Evolutionary conservation across 2,329 filamentous ascomycete species (phyloP).

Genomic region (Falciphora oryzae): DNA sequence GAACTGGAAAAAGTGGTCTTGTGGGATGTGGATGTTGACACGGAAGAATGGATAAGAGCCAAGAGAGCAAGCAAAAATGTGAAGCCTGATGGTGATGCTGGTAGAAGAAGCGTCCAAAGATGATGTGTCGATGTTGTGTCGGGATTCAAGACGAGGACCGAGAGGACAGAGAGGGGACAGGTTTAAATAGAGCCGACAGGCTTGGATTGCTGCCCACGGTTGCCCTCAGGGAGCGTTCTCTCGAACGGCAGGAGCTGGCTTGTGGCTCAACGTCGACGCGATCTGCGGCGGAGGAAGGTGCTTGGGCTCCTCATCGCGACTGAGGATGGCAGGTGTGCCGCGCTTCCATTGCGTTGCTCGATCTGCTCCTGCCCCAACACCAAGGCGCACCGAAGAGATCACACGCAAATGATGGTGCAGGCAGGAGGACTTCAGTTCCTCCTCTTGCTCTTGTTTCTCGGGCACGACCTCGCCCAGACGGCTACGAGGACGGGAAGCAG

Average conservation of each 20-base stretch:
- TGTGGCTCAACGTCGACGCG: neutral
- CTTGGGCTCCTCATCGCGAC: neutral
- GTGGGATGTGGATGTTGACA: neutral
- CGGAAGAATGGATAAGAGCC: conserved; percentile 2
- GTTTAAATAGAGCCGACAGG: neutral
- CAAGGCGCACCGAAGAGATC: too few species aligned
- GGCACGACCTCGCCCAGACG: too few species aligned
- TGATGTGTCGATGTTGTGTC: neutral
- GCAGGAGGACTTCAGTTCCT: too few species aligned
- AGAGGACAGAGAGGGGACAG: neutral
- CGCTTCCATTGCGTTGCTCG: neutral
- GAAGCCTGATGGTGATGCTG: neutral
- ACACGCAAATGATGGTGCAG: too few species aligned
- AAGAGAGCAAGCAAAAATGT: neutral
- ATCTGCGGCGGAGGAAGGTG: neutral
- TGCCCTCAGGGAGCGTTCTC: neutral
- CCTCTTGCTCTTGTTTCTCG: too few species aligned
- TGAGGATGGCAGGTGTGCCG: neutral
- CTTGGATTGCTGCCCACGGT: neutral
- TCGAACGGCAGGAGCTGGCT: neutral
- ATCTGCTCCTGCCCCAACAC: neutral
- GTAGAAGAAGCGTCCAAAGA: neutral
- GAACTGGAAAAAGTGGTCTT: neutral
- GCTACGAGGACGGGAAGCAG: too few species aligned
- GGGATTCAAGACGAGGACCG: neutral